A percentile compares a stretch with the other conserved stretches of the same genome.
phyloP scores from a whole-genome alignment of 1,284 basidiomycete species.

The Trichosporon sp. region DNA sequence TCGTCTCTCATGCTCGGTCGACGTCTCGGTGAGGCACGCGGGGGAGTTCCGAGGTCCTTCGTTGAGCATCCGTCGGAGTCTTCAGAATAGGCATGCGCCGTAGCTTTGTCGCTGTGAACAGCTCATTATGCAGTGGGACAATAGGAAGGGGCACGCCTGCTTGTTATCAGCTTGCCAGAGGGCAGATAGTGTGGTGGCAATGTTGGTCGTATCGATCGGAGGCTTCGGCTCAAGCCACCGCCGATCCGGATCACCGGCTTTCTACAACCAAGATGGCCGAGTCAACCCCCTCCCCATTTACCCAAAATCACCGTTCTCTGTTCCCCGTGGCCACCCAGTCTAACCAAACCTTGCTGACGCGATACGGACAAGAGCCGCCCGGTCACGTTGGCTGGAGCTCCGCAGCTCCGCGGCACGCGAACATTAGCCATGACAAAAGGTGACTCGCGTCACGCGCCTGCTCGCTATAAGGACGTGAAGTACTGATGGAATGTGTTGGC shows the following conservation, averaged over 20 bases:
- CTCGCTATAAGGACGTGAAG: neutral
- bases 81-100: neutral
- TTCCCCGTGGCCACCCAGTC: no score
- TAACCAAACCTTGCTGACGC: no score
- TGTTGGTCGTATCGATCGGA: neutral
- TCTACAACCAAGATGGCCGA: no score
- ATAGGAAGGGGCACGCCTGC: no score
- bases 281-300: no score
- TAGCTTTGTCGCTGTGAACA: no score
- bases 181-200: neutral
- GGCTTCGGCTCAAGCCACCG: no score
- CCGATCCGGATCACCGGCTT: no score
- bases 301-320: no score
- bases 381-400: neutral
- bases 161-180: no score
- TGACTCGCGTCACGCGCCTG: neutral
- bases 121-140: no score
- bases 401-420: neutral
- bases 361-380: no score
- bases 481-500: neutral
- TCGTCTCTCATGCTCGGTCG: slow-evolving; percentile 4
- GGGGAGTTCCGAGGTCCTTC: neutral
- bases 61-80: neutral
- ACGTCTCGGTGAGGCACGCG: neutral
- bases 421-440: neutral